phyloP scores from a whole-genome alignment of 2,329 filamentous ascomycete genomes.

The Dactylellina cionopaga region DNA sequence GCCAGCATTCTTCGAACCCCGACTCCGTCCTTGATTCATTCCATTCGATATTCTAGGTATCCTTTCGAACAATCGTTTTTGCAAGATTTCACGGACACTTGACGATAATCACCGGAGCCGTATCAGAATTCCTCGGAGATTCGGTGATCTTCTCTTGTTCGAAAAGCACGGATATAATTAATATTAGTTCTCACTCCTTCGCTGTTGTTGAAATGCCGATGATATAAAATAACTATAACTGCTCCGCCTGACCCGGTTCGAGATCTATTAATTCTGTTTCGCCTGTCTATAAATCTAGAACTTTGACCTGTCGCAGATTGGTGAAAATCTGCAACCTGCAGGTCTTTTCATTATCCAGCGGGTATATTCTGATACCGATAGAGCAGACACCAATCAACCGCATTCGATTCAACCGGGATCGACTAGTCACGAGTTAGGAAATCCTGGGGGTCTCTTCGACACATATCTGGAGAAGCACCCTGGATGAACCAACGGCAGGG shows the following conservation, averaged over 20 bases:
- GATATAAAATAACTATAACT: constrained; percentile 16
- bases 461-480: constrained; percentile 37
- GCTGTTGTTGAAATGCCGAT: neutral
- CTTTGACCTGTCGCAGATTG: constrained; percentile 34
- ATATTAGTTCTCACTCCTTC: neutral
- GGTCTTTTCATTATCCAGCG: constrained; percentile 47
- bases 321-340: constrained; percentile 36
- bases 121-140: constrained; percentile 17
- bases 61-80: constrained; percentile 28
- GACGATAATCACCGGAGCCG: neutral
- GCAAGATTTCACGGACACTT: neutral
- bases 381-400: constrained; percentile 22
- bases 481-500: constrained; percentile 1
- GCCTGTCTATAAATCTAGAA: constrained; percentile 34
- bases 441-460: constrained; percentile 8
- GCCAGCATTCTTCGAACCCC: constrained; percentile 30
- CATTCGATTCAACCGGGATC: constrained; percentile 51
- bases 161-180: constrained; percentile 12
- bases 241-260: constrained; percentile 27
- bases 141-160: constrained; percentile 9
- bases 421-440: constrained; percentile 41
- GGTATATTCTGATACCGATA: constrained; percentile 51
- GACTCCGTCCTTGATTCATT: constrained; percentile 34
- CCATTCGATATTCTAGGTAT: constrained; percentile 11
- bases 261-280: constrained; percentile 7